Evolutionary conservation across 2,329 filamentous ascomycete species (phyloP), one percentile per base, ranked within the genome.

Genomic region (Cryphonectria nitschkei): DNA sequence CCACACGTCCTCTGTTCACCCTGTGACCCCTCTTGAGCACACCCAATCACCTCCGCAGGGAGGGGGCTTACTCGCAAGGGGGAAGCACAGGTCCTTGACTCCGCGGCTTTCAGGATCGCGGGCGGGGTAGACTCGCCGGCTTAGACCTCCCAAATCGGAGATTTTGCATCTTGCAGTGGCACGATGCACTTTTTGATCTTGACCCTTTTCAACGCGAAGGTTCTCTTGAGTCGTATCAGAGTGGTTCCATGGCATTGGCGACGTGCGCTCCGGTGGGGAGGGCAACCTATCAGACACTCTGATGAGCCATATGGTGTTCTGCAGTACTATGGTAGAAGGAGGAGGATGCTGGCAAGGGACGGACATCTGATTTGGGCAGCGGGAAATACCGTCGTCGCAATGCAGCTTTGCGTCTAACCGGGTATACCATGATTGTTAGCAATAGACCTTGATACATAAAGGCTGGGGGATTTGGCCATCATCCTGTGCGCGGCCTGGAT

Each of bases 81-180:
- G 37, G 9, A 9, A 39, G 37, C 37, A 11, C 19, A 22, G 7
- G 37, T 46, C 61, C 61, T 64, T 46, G 39, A 64, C 39, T n/a
- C 32, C 34, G 22, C 61, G 39, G 61, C 61, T 43, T n/a, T 9
- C 14, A 46, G 8, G 37, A 63, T 37, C 61, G 32, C 26, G 37
- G 43, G n/a, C 9, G 61, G 39, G 37, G n/a, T 64, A 64, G 61
- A 32, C 61, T 64, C 37, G 34, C n/a, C 61, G 39, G 61, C n/a
- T 39, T 13, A 32, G 22, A 29, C 37, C 37, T 50, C 26, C 61
- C n/a, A 46, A 26, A 29, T 29, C 26, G 61, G 39, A 43, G 26
- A 41, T 64, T 46, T 19, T 46, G 61, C 37, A 26, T 19, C 54
- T 58, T 32, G 54, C 54, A 50, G 14, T 34, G 26, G 26, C 54